Base-by-base conservation (phyloP, 2,329 filamentous ascomycete genomes). In the Ophiocordyceps camponoti-rufipedis region DNA sequence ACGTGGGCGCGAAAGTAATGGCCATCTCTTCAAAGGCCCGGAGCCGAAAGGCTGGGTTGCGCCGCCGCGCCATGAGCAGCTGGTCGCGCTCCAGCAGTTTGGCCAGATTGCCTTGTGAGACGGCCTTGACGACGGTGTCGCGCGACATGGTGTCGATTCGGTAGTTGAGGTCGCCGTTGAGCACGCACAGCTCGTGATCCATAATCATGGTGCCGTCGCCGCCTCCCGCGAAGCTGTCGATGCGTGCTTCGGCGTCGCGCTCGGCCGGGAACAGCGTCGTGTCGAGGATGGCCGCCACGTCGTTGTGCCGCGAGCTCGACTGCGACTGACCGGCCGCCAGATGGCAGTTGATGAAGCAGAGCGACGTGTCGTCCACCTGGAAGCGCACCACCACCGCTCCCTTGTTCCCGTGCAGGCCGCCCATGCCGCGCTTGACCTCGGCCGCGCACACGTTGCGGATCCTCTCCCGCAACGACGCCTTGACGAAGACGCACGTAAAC, bases 341-440 rank as follows among this genome's bases (percentile, higher is more conserved):
- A 74, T 98, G 91, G 59, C 91, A 98, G 58, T 98, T 98, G 65
- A 96, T 75, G 62, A 98, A 89, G 64, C 91, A 98, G 33, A 98
- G 64, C 1, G 89, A 95, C 44, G 82, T 91, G 61, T 98, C 88
- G 56, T 98, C 91, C 2, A 98, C 65, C 54, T 88, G 73, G 62
- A 98, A 94, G n/a, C 91, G 84, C 38, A 95, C 74, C 33, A 94
- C 74, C 33, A 96, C 75, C 18, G 88, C 91, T 50, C 91, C 91
- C 67, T 98, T 98, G 66, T 98, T 98, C 29, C 91, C 91, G 58
- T 96, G 86, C 50, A 89, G 67, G 16, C 91, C 91, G 44, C 88
- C 89, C 83, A 98, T 91, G 45, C 91, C 91, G 48, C 91, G 82
- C 62, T 98, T 98, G 51, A 98, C 80, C 58, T 95, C 86, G 5